Base-by-base conservation (phyloP, 2,329 filamentous ascomycete species). In the Alternaria novae-zelandiae region DNA sequence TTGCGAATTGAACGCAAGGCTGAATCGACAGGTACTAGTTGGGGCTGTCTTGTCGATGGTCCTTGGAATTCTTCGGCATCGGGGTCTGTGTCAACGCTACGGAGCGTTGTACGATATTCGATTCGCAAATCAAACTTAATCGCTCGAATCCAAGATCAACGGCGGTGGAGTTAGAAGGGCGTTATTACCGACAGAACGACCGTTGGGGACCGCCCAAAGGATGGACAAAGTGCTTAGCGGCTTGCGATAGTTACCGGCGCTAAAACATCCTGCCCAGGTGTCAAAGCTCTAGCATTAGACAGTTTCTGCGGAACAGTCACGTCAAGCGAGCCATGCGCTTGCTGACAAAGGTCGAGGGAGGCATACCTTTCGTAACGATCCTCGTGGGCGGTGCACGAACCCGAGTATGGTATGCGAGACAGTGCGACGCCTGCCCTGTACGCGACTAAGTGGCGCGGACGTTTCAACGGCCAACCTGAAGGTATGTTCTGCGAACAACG, bases 191-290 rank as follows among this genome's bases (percentile, higher is more conserved):
- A 58, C 41, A 59, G 63, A 60, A 63, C 61, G 63, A 58, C 63
- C 66, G 56, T 65, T 64, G 56, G 55, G 50, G 53, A 46, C 54
- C 59, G 57, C 47, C 41, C 55, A 36, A 26, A 57, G 61, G 56
- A 63, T 57, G 57, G 59, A 61, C 54, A 63, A 46, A 56, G 65
- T 62, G 58, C 60, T 64, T 68, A 65, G 65, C 62, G 65, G 65
- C 57, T 46, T 51, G 25, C 54, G 43, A 62, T 67, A 59, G 64
- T 65, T 68, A 65, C 67, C 57, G 67, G 66, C 66, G 57, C 67
- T 70, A 68, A 57, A 45, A 41, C 26, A 59, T 54, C 23, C 45
- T 47, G 54, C 46, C 43, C 54, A 63, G 51, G 62, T 57, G 54
- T 50, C 43, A 57, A 63, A 54, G 62, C 59, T 58, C 55, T 47